A percentile compares a stretch with the other conserved stretches of the same genome.
Conservation (phyloP, 345 rosid species). For the Brassica rapa region DNA sequence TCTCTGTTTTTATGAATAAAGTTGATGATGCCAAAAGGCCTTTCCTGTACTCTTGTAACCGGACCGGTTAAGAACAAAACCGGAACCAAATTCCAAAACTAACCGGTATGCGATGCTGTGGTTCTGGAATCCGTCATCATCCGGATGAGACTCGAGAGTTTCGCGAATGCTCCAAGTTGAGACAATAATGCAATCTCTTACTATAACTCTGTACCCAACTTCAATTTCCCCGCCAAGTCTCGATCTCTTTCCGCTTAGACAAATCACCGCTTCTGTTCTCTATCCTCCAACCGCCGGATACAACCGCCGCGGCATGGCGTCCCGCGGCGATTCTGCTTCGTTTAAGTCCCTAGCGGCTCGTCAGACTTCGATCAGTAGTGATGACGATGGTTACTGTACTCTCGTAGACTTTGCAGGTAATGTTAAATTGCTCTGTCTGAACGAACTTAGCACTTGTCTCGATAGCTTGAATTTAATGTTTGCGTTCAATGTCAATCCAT, state of each 20-base stretch:
- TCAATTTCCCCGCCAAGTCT: slow-evolving; percentile 43
- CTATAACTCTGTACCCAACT: slow-evolving; percentile 29
- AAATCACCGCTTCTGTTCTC: slow-evolving; percentile 6
- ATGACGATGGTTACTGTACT: slow-evolving; percentile 39
- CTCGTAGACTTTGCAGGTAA: slow-evolving; percentile 41
- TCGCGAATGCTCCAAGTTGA: background rate
- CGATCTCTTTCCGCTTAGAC: slow-evolving; percentile 16
- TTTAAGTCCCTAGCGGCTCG: slow-evolving; percentile 48
- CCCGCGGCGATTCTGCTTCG: slow-evolving; percentile 46
- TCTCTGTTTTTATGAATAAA: slow-evolving; percentile 4
- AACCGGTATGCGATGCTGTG: slow-evolving; percentile 15
- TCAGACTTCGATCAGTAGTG: slow-evolving; percentile 21
- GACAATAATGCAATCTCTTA: slow-evolving; percentile 27
- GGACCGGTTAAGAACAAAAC: slow-evolving; percentile 10
- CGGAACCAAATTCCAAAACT: slow-evolving; percentile 4
- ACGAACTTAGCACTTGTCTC: background rate
- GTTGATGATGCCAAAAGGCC: slow-evolving; percentile 8
- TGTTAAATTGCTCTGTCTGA: slow-evolving; percentile 2
- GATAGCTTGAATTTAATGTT: slow-evolving; percentile 1
- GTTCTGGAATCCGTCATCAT: background rate
- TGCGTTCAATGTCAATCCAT: background rate
- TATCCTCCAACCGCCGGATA: slow-evolving; percentile 15
- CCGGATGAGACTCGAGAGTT: slow-evolving; percentile 14
- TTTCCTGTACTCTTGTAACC: background rate
- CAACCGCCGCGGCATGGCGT: slow-evolving; percentile 52